Base-by-base conservation (phyloP, 1,139 yeast species). In the Meyerozyma guilliermondii region DNA sequence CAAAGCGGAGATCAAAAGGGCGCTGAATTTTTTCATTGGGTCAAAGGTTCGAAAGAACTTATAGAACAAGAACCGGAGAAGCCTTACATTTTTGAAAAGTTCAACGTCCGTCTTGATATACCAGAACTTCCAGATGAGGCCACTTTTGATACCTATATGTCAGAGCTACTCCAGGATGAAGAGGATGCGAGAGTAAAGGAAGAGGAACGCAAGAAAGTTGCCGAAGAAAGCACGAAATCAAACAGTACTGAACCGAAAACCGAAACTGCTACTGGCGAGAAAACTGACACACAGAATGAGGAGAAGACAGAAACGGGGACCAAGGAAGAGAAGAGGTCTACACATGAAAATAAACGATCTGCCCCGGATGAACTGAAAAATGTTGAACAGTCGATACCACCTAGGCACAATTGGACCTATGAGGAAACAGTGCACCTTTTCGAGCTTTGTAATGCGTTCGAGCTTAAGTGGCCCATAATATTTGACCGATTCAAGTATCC, bases 391-490 rank as follows among this genome's bases (percentile, higher is more conserved):
- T 20, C 22, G 7, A 48, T 50, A 11, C 35, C 35, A 2, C 44
- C 40, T 11, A n/a, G n/a, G 18, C 44, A 45, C 13, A 64, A 59
- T 16, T 91, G 98, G 97, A 66, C 78, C 2, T 87, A 74, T 53
- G 82, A 82, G 37, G 98, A 92, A 59, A 87, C 97, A 0, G 68
- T 68, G 40, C 80, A 85, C 47, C 65, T 92, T 22, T 88, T 91
- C 61, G 84, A 81, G 1, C 65, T 87, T 29, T 87, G 95, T 49
- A 63, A 70, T 33, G 76, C 74, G 1, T 91, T 78, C 57, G 98
- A 92, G 57, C 71, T 92, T 55, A 78, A 94, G 50, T 92, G 98
- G 98, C 78, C 84, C 9, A 82, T 89, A 1, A 79, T 92, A 10
- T 71, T 77, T 47, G 98, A 92, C 56, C 68, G 97, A 48, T 91